These are phyloP conservation scores for Blastocystis sp. DNA, from an alignment of 352 stramenopile genomes.

Conservation along the genomic window DNA sequence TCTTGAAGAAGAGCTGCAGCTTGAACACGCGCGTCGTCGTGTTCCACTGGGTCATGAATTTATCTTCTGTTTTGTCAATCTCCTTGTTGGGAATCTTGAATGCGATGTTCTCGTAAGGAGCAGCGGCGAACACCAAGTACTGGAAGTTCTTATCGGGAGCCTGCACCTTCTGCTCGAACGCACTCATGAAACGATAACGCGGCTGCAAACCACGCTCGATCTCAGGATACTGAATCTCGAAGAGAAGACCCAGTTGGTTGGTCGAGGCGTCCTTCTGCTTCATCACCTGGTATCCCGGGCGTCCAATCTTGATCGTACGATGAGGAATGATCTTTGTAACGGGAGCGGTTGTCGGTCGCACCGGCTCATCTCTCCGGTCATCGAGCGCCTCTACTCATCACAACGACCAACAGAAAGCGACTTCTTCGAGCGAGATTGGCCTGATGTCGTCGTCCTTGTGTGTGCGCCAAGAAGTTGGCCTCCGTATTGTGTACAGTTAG, in stretches of 20 bases:
- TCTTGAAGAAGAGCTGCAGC: slow-evolving; percentile 70
- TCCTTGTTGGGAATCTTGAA: slow-evolving; percentile 96
- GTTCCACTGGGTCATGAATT: slow-evolving; percentile 94
- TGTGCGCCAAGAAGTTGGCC: slow-evolving; percentile 96
- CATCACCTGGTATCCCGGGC: slow-evolving; percentile 88
- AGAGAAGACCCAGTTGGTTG: slow-evolving; percentile 72
- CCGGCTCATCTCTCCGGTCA: not conserved
- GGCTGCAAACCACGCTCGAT: slow-evolving; percentile 81
- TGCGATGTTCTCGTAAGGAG: slow-evolving; percentile 95
- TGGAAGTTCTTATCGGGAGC: slow-evolving; percentile 81
- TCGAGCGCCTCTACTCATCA: slow-evolving; percentile 34
- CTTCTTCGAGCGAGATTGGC: slow-evolving; percentile 74
- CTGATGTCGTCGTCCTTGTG: slow-evolving; percentile 95
- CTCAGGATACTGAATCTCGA: slow-evolving; percentile 84
- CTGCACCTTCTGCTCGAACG: slow-evolving; percentile 97
- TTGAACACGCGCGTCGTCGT: slow-evolving; percentile 85
- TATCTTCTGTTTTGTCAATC: slow-evolving; percentile 82
- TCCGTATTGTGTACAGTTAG: slow-evolving; percentile 96
- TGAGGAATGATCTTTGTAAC: slow-evolving; percentile 59
- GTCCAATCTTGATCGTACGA: slow-evolving; percentile 81
- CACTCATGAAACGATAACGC: slow-evolving; percentile 93
- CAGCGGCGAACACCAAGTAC: slow-evolving; percentile 92
- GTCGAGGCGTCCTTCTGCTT: slow-evolving; percentile 78
- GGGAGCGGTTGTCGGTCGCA: not conserved
- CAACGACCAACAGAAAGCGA: not conserved